Evolutionary conservation across 208 protist species (phyloP).

Genomic region (Leishmania braziliensis): DNA sequence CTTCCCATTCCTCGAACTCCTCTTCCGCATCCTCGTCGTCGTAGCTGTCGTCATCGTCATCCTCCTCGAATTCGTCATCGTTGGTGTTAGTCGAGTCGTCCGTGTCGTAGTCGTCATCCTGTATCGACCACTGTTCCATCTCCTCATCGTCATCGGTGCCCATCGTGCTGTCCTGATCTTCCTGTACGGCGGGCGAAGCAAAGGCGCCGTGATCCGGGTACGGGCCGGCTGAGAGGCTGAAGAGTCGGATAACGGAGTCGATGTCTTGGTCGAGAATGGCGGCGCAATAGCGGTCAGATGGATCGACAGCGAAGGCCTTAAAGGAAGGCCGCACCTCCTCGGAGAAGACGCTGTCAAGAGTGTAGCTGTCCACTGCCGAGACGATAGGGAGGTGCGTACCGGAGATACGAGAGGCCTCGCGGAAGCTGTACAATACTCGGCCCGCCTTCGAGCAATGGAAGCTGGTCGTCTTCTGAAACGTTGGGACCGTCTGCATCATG

Average conservation of each 20-base stretch:
- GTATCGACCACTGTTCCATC: conserved; percentile 37
- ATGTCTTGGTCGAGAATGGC: conserved; percentile 75
- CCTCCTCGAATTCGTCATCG: conserved; percentile 30
- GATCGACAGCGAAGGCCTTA: conserved; percentile 77
- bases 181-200: conserved; percentile 48
- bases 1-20: conserved; percentile 12
- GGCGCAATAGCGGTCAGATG: conserved; percentile 85
- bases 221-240: conserved; percentile 79
- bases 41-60: conserved; percentile 30
- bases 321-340: conserved; percentile 76
- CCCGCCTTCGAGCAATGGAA: conserved; percentile 62
- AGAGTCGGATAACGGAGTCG: conserved; percentile 67
- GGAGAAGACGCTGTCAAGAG: conserved; percentile 79
- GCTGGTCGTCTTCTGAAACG: conserved; percentile 74
- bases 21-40: conserved; percentile 20
- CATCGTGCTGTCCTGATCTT: conserved; percentile 38
- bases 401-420: conserved; percentile 41
- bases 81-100: conserved; percentile 22
- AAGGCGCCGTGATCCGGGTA: conserved; percentile 66
- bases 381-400: conserved; percentile 57
- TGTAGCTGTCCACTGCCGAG: conserved; percentile 79
- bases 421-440: conserved; percentile 80
- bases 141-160: conserved; percentile 58
- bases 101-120: conserved; percentile 40
- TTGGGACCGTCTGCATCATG: conserved; percentile 74